phyloP scores from a whole-genome alignment of 805 yeast genomes.

The Isabelozyma heimii region DNA sequence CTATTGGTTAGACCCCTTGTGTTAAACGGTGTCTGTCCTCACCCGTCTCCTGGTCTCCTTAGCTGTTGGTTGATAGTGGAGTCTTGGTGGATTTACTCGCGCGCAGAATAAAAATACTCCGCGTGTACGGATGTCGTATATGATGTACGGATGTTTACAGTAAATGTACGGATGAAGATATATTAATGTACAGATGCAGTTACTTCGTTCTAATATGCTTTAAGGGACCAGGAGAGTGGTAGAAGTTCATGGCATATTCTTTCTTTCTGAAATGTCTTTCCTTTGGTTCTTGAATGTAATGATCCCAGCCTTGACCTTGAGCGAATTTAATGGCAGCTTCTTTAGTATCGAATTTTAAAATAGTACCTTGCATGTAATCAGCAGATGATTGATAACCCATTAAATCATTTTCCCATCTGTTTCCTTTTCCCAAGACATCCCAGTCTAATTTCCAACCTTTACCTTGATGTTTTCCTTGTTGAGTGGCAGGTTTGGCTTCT shows the following conservation, averaged over 20 bases:
- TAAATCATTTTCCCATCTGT: constrained; percentile 87
- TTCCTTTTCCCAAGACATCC: constrained; percentile 73
- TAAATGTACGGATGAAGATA: neutral
- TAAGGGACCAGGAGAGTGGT: constrained; percentile 65
- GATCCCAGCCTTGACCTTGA: constrained; percentile 82
- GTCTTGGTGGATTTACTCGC: neutral
- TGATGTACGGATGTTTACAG: neutral
- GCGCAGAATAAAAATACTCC: neutral
- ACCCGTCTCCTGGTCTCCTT: too few species aligned
- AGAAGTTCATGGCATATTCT: constrained; percentile 70
- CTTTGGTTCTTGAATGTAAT: constrained; percentile 79
- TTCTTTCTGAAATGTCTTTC: constrained; percentile 69
- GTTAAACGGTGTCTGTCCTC: too few species aligned
- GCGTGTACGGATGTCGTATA: neutral
- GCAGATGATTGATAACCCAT: constrained; percentile 81
- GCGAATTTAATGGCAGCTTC: constrained; percentile 81
- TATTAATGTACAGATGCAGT: constrained; percentile 1
- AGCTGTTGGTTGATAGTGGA: neutral
- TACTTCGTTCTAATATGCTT: constrained; percentile 81
- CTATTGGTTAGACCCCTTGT: too few species aligned
- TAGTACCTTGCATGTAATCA: constrained; percentile 80
- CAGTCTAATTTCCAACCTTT: constrained; percentile 75
- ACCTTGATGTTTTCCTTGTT: constrained; percentile 59
- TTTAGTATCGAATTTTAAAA: constrained; percentile 67
- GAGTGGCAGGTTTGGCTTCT: constrained; percentile 79